Conservation (phyloP, 75 land plant genomes). For the Cunninghamia lanceolata region DNA sequence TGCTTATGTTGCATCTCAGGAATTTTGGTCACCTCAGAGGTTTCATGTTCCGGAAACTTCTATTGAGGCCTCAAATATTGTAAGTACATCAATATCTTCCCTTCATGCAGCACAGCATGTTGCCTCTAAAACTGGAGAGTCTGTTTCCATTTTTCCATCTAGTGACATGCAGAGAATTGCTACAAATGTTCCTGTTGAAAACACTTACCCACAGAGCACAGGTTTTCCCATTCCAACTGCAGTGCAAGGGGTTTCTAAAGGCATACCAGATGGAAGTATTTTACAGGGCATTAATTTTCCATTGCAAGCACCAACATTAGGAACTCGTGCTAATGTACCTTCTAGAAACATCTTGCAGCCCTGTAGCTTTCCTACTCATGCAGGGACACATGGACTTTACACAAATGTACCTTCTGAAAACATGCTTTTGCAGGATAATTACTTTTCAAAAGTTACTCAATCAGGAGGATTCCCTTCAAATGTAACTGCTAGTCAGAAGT, state of each 20-base stretch:
- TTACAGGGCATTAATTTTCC: not conserved
- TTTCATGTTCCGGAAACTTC: constrained; percentile 1
- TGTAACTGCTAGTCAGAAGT: not conserved
- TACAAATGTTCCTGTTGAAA: constrained; percentile 6
- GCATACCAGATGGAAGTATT: not conserved
- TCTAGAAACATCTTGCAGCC: constrained; percentile 1
- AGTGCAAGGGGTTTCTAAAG: constrained; percentile 9
- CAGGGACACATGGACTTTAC: constrained; percentile 7
- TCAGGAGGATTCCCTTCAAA: constrained; percentile 3
- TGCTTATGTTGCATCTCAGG: not conserved
- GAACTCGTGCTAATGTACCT: not conserved
- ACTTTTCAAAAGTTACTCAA: not conserved
- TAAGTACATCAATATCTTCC: not conserved
- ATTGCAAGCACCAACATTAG: not conserved
- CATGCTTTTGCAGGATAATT: not conserved
- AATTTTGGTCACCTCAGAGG: not conserved
- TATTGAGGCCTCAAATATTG: constrained; percentile 1
- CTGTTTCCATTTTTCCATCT: not conserved
- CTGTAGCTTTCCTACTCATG: not conserved
- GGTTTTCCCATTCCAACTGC: not conserved
- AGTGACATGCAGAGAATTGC: constrained; percentile 6
- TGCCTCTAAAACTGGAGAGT: not conserved
- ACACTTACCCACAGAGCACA: not conserved
- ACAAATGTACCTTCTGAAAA: not conserved
- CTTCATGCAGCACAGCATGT: not conserved